Evolutionary conservation across 164 flowering plant species (phyloP).

Genomic region (Umbellularia californica): DNA sequence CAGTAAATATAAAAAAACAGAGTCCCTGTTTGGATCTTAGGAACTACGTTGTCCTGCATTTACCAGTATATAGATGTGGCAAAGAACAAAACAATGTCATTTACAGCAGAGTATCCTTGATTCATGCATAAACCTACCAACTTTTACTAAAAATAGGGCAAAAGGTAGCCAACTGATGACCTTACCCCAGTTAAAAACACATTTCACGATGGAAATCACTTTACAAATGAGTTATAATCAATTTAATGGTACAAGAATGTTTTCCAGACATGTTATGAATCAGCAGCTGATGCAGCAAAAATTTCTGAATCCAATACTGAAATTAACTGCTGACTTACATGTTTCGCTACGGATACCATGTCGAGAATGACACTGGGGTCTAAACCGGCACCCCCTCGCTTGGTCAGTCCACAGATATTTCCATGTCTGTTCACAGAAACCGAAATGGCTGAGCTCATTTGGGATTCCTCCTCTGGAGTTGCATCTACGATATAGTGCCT

Average conservation of each 20-base stretch:
- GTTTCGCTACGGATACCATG: constrained; percentile 85
- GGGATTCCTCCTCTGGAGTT: constrained; percentile 86
- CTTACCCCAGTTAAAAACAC: too few species aligned
- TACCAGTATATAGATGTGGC: too few species aligned
- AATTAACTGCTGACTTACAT: constrained; percentile 66
- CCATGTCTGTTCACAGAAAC: constrained; percentile 72
- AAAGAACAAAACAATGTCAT: too few species aligned
- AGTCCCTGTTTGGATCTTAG: too few species aligned
- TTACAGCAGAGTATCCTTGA: too few species aligned
- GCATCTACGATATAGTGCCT: constrained; percentile 90
- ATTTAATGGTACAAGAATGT: background rate
- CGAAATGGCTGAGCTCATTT: constrained; percentile 90
- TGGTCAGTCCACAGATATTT: constrained; percentile 65
- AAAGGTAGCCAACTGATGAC: too few species aligned
- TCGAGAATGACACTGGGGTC: constrained; percentile 90
- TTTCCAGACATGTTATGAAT: constrained; percentile 12
- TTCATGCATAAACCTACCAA: too few species aligned
- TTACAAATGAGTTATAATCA: background rate
- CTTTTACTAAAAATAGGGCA: too few species aligned
- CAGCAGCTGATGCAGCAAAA: constrained; percentile 66
- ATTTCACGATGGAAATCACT: background rate
- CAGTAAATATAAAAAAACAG: too few species aligned
- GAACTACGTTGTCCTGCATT: too few species aligned
- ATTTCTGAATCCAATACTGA: constrained; percentile 79
- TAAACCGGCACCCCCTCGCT: constrained; percentile 86